Evolutionary conservation across 148 eudicot species (phyloP).

Genomic region (Arctostaphylos glauca): DNA sequence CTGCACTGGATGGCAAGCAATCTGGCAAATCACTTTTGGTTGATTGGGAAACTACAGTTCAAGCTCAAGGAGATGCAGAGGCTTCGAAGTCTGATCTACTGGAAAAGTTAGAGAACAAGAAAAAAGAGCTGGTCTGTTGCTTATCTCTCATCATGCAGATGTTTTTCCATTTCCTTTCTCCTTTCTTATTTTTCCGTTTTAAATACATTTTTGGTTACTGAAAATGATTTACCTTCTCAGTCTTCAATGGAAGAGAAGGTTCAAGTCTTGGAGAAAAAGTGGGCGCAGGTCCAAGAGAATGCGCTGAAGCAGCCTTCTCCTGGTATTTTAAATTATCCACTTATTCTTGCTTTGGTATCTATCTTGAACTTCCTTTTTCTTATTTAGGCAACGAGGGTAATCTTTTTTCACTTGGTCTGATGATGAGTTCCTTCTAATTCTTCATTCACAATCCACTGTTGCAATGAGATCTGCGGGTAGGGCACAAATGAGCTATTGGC

Average conservation of each 20-base stretch:
- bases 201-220: constrained; percentile 10
- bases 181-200: background rate
- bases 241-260: constrained; percentile 57
- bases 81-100: constrained; percentile 41
- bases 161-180: background rate
- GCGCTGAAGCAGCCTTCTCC: constrained; percentile 84
- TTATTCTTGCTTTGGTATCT: background rate
- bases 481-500: no score
- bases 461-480: background rate
- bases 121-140: constrained; percentile 65
- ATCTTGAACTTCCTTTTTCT: background rate
- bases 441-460: background rate
- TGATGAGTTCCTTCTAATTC: background rate
- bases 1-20: constrained; percentile 32
- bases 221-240: constrained; percentile 35
- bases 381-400: background rate
- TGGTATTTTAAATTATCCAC: constrained; percentile 39
- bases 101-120: constrained; percentile 77
- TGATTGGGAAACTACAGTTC: constrained; percentile 28
- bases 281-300: constrained; percentile 79
- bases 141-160: constrained; percentile 2
- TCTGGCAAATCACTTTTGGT: constrained; percentile 22
- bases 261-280: constrained; percentile 66
- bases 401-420: background rate
- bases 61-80: constrained; percentile 38